These are phyloP conservation scores for Cyclospora cayetanensis DNA, from an alignment of 169 alveolate genomes.

Conservation along the genomic window DNA sequence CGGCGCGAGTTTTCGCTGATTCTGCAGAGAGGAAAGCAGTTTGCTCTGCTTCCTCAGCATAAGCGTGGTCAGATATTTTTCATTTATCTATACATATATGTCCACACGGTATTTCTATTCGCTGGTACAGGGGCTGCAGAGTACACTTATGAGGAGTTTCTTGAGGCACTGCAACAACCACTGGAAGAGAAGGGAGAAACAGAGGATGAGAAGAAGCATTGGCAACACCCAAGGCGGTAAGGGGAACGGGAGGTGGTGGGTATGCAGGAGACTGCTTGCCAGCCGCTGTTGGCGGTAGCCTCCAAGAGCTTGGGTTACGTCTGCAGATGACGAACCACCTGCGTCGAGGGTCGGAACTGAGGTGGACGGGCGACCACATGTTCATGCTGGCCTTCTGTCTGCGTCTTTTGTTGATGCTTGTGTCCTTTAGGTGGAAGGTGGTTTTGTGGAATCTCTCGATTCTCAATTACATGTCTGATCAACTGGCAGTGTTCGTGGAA, in stretches of 20 bases:
- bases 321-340: neutral
- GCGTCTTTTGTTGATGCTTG: neutral
- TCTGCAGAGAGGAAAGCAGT: too few species aligned
- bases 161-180: slow-evolving; percentile 34
- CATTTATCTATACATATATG: too few species aligned
- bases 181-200: slow-evolving; percentile 55
- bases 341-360: neutral
- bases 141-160: slow-evolving; percentile 60
- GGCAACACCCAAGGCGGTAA: neutral
- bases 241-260: too few species aligned
- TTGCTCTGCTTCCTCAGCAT: too few species aligned
- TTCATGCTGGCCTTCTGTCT: neutral
- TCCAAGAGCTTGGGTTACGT: too few species aligned
- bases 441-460: slow-evolving; percentile 67
- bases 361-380: neutral
- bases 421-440: slow-evolving; percentile 64
- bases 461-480: slow-evolving; percentile 54
- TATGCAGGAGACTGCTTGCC: neutral
- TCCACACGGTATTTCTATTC: too few species aligned
- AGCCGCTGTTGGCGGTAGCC: neutral
- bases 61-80: too few species aligned
- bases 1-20: too few species aligned
- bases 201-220: slow-evolving; percentile 23
- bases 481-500: slow-evolving; percentile 18
- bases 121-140: slow-evolving; percentile 49